A percentile compares a stretch with the other conserved stretches of the same genome.
Evolutionary conservation across 2,329 filamentous ascomycete genomes (phyloP).

Genomic region (Colletotrichum viniferum): DNA sequence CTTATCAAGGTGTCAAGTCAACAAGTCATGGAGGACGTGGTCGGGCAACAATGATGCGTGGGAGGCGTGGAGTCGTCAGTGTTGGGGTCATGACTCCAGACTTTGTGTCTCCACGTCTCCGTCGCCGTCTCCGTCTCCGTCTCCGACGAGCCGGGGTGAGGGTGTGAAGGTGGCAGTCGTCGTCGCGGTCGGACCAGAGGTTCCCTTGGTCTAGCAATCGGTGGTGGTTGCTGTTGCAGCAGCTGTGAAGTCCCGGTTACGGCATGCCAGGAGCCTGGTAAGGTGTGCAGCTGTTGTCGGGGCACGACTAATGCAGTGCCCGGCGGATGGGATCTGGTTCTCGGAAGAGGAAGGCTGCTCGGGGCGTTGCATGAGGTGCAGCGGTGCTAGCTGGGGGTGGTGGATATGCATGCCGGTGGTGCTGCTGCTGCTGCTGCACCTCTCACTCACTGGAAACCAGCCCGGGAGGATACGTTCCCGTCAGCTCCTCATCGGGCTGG

Average conservation of each 20-base stretch:
- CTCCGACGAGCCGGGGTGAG: background rate
- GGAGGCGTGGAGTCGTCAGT: background rate
- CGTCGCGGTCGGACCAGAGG: slow-evolving; percentile 3
- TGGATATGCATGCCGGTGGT: background rate
- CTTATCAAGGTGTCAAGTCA: background rate
- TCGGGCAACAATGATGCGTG: background rate
- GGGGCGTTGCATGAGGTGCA: background rate
- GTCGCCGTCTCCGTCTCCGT: background rate
- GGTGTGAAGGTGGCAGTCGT: background rate
- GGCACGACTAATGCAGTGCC: background rate
- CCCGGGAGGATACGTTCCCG: background rate
- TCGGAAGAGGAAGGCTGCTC: background rate
- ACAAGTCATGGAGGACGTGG: background rate
- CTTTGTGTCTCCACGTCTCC: slow-evolving; percentile 1
- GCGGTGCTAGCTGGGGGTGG: background rate
- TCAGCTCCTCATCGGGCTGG: background rate
- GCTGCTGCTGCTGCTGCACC: background rate
- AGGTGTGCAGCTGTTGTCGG: background rate
- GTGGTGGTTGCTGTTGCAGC: background rate
- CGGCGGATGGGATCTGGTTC: background rate
- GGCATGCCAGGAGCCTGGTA: slow-evolving; percentile 3
- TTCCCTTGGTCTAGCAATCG: background rate
- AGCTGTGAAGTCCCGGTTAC: background rate
- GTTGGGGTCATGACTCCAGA: slow-evolving; percentile 16
- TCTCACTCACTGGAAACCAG: background rate